A percentile compares a stretch with the other conserved stretches of the same genome.
phyloP scores from a whole-genome alignment of 225 moss, liverwort and hornwort species.

The Anthoceros angustus region DNA sequence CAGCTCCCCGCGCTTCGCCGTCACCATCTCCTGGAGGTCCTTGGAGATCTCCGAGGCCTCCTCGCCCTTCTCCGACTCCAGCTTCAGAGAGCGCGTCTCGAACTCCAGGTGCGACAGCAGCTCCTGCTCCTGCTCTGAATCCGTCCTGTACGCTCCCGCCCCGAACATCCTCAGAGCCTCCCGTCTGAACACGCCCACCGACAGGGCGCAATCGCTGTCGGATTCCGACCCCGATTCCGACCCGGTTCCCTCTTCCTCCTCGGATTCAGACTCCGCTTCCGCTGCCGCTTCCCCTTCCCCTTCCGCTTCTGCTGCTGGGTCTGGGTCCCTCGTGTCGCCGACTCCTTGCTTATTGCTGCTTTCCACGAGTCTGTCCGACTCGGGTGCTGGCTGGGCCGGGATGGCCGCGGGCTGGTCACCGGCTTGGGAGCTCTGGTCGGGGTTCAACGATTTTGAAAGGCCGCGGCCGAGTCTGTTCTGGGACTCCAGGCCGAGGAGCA shows the following conservation, averaged over 20 bases:
- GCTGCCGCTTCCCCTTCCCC: not conserved
- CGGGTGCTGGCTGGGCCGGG: not conserved
- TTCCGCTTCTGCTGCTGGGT: no score
- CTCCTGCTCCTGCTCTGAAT: not conserved
- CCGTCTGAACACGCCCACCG: not conserved
- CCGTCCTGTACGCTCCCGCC: not conserved
- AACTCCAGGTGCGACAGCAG: not conserved
- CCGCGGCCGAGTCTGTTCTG: not conserved
- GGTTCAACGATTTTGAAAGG: not conserved
- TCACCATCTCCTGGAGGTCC: not conserved
- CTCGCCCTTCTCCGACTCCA: not conserved
- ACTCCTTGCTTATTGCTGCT: no score
- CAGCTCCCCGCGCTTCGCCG: not conserved
- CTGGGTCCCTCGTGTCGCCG: no score
- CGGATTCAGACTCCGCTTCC: not conserved
- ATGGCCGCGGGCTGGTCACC: not conserved
- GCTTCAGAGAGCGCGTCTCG: not conserved
- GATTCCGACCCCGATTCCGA: not conserved
- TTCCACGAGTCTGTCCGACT: no score
- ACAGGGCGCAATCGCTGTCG: not conserved
- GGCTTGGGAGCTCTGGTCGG: not conserved
- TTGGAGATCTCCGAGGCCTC: not conserved
- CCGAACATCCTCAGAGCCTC: constrained; percentile 1
- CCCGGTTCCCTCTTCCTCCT: not conserved
- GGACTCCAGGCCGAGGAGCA: not conserved